Evolutionary conservation across 305 asterid species (phyloP).

Genomic region (Fraxinus albicans): DNA sequence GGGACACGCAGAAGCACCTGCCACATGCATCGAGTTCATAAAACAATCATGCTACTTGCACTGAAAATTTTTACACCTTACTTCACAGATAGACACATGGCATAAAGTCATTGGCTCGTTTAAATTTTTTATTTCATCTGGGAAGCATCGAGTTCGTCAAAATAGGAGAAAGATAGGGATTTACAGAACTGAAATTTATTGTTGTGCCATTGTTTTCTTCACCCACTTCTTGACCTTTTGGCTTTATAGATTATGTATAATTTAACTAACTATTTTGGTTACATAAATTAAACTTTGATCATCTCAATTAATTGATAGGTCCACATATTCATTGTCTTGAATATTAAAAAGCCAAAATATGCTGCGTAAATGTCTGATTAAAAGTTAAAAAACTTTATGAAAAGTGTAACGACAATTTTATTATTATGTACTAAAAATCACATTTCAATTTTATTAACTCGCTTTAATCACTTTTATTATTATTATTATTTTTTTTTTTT

Average conservation of each 20-base stretch:
- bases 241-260: not conserved
- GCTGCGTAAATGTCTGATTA: not conserved
- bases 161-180: not conserved
- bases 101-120: too few relatives aligned
- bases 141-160: slow-evolving; percentile 10
- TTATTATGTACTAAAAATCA: too few relatives aligned
- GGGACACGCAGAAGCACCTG: too few relatives aligned
- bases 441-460: too few relatives aligned
- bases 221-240: slow-evolving; percentile 31
- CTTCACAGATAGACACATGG: too few relatives aligned
- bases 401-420: too few relatives aligned
- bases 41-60: too few relatives aligned
- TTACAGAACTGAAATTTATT: not conserved
- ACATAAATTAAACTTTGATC: not conserved
- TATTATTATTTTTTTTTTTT: too few relatives aligned
- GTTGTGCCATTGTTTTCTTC: slow-evolving; percentile 20
- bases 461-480: too few relatives aligned
- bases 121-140: not conserved
- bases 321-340: not conserved
- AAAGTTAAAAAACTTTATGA: not conserved
- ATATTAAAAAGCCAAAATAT: not conserved
- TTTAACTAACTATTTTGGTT: not conserved
- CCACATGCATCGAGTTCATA: too few relatives aligned
- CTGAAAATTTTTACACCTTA: too few relatives aligned
- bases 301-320: not conserved